Percentiles rank a stretch among this genome's conserved stretches.
Evolutionary conservation across 176 grass and related monocot genomes (phyloP).

Genomic region (Oryza longistaminata): DNA sequence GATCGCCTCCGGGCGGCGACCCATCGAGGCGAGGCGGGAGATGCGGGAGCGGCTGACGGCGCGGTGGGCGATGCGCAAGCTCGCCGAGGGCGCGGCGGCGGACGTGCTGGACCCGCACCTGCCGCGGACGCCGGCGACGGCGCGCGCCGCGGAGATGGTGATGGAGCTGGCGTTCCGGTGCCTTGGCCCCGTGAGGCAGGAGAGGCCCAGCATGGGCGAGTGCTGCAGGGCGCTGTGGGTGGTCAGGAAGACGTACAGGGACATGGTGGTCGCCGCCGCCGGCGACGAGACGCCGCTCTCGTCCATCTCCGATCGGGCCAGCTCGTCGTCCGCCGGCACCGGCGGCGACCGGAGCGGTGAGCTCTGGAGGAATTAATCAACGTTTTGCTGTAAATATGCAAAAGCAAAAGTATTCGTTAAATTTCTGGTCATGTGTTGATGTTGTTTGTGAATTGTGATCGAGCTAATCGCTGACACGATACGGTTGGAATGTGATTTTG

Average conservation of each 20-base stretch:
- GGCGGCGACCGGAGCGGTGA: constrained; percentile 26
- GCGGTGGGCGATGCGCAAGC: constrained; percentile 64
- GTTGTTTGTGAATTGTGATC: background rate
- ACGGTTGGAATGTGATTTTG: background rate
- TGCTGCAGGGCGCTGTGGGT: constrained; percentile 74
- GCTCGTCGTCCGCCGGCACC: constrained; percentile 12
- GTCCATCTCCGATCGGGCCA: constrained; percentile 5
- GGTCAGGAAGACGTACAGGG: constrained; percentile 72
- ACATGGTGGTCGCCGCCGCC: constrained; percentile 39
- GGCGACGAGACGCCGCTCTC: background rate
- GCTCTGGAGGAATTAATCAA: background rate
- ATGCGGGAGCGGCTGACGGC: constrained; percentile 65
- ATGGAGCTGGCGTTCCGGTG: constrained; percentile 74
- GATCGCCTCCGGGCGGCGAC: constrained; percentile 60
- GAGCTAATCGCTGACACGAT: background rate
- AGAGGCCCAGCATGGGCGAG: constrained; percentile 65
- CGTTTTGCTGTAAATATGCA: background rate
- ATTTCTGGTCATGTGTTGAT: background rate
- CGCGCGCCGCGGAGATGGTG: constrained; percentile 51
- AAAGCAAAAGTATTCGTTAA: background rate
- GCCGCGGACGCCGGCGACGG: constrained; percentile 19
- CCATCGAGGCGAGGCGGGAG: constrained; percentile 70
- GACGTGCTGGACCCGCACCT: constrained; percentile 71
- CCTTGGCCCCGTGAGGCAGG: constrained; percentile 51
- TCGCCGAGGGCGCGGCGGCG: constrained; percentile 45